A percentile compares a stretch with the other conserved stretches of the same genome.
Evolutionary conservation across 495 filamentous ascomycete species (phyloP).

Genomic region (Bacidia rubella): DNA sequence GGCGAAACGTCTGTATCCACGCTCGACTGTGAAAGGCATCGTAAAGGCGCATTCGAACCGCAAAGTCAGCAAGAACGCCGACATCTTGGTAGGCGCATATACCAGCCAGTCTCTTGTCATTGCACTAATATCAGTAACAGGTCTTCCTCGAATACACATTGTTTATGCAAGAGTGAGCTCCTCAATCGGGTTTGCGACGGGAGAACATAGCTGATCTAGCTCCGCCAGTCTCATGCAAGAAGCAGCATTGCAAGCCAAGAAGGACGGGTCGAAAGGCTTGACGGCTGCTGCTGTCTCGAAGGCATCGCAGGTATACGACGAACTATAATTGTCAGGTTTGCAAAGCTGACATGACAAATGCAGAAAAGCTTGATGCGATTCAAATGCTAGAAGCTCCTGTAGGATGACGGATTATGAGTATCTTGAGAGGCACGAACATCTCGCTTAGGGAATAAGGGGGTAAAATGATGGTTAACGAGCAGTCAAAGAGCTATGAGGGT

Average conservation of each 20-base stretch:
- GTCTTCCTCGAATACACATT: conserved; percentile 82
- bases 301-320: conserved; percentile 44
- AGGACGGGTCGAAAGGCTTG: conserved; percentile 56
- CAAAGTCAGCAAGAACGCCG: conserved; percentile 70
- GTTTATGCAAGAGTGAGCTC: conserved; percentile 70
- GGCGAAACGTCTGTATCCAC: conserved; percentile 66
- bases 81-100: conserved; percentile 72
- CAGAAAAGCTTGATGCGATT: conserved; percentile 65
- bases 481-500: not conserved
- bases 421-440: no score
- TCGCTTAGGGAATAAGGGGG: no score
- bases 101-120: not conserved
- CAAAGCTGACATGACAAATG: not conserved
- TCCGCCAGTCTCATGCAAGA: conserved; percentile 63
- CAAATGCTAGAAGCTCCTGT: conserved; percentile 43
- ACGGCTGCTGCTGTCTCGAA: conserved; percentile 63
- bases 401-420: not conserved
- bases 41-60: conserved; percentile 78
- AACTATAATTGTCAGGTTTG: not conserved
- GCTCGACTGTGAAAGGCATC: conserved; percentile 71
- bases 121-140: conserved; percentile 26
- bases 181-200: not conserved
- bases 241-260: conserved; percentile 61
- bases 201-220: conserved; percentile 9
- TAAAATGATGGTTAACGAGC: not conserved